A percentile compares a stretch with the other conserved stretches of the same genome.
Evolutionary conservation across 83 land plant genomes (phyloP).

Genomic region (Picea abies): DNA sequence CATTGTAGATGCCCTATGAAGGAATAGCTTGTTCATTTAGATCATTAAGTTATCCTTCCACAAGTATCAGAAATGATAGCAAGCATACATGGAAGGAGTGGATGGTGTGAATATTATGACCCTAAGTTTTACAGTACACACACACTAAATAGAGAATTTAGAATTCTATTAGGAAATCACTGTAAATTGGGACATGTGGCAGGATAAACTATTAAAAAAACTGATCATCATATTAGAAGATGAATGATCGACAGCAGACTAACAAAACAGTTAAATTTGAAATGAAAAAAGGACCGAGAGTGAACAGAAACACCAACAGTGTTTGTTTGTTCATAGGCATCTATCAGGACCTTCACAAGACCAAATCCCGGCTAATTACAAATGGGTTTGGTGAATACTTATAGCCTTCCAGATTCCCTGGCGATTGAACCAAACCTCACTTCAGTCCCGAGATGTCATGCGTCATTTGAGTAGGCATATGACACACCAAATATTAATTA

Average conservation of each 20-base stretch:
- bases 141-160: too few relatives aligned
- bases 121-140: too few relatives aligned
- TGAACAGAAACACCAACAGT: not conserved
- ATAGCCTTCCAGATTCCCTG: not conserved
- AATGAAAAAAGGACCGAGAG: not conserved
- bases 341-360: constrained; percentile 5
- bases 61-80: not conserved
- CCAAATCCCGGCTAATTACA: too few relatives aligned
- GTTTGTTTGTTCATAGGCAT: not conserved
- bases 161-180: not conserved
- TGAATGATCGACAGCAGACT: not conserved
- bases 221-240: not conserved
- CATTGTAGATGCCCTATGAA: not conserved
- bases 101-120: not conserved
- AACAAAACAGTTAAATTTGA: not conserved
- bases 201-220: not conserved
- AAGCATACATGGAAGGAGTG: not conserved
- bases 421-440: not conserved
- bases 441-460: not conserved
- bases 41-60: not conserved
- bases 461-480: not conserved
- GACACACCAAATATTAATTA: too few relatives aligned
- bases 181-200: not conserved
- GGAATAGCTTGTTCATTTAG: not conserved
- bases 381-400: too few relatives aligned